phyloP scores from a whole-genome alignment of 305 asterid species.

The Fraxinus latifolia region DNA sequence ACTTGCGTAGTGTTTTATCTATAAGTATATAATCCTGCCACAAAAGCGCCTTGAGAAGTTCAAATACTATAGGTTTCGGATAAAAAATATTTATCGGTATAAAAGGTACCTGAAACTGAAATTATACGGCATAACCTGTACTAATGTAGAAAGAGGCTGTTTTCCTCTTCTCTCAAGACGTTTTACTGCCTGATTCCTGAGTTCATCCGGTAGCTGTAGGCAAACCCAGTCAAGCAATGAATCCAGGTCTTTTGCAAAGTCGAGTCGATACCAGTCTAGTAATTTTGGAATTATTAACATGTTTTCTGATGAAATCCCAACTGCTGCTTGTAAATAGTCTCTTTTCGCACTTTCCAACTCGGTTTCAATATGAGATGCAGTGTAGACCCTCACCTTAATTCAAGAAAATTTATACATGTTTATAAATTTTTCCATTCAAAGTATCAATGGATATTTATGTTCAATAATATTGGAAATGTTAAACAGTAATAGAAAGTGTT shows the following conservation, averaged over 20 bases:
- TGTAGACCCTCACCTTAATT: constrained; percentile 61
- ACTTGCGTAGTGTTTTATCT: neutral
- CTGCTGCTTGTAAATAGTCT: constrained; percentile 73
- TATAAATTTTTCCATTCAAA: neutral
- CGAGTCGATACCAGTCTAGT: constrained; percentile 76
- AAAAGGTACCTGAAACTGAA: constrained; percentile 82
- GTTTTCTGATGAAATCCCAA: constrained; percentile 56
- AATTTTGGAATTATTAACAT: constrained; percentile 68
- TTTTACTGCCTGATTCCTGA: constrained; percentile 45
- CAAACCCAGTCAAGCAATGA: constrained; percentile 77
- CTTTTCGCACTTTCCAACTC: constrained; percentile 52
- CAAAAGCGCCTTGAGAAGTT: neutral
- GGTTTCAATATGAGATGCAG: constrained; percentile 56
- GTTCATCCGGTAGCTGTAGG: constrained; percentile 66
- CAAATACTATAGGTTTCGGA: neutral
- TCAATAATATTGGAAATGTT: neutral
- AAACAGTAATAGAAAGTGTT: neutral
- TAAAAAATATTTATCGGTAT: constrained; percentile 17
- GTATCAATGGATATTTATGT: neutral
- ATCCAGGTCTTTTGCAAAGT: constrained; percentile 77
- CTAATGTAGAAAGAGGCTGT: constrained; percentile 43
- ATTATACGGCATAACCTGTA: constrained; percentile 60
- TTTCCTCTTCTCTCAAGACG: constrained; percentile 46
- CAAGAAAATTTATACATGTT: neutral
- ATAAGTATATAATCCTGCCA: neutral